Base-by-base conservation (phyloP, 345 rosid species). In the Citrus trifoliata region DNA sequence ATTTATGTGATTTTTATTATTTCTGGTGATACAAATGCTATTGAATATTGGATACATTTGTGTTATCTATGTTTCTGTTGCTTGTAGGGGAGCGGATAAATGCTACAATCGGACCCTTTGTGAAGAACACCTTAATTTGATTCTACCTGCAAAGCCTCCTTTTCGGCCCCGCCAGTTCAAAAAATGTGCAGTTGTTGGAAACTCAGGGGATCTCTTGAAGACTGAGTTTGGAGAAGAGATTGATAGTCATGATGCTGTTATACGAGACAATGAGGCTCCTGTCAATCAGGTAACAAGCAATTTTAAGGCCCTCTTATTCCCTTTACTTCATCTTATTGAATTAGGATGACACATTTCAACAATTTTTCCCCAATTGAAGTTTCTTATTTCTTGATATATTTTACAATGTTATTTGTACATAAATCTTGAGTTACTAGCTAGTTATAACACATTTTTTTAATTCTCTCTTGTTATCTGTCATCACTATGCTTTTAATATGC, bases 201-300 rank as follows among this genome's bases (percentile, higher is more conserved):
- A 96, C 76, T 96, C 99, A 3, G 97, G 98, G 78, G 99, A 96
- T 86, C 88, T 96, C 70, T 80, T 96, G 32, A 94, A 94, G 85
- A 94, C 98, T 18, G 81, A 88, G 79, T 93, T 96, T 28, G 97
- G 99, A 32, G 74, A 88, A 79, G 99, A 93, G 90, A 96, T 96
- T 69, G 99, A 96, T 82, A 85, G 93, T 72, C 98, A 96, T 84
- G 97, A 92, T 81, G 94, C 90, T 85, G 99, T 96, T 35, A 90
- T 94, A 79, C 87, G 98, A 73, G 98, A 94, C 76, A 96, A 96
- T 77, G 98, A 94, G 65, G 99, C 99, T 82, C 99, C 98, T 58
- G 99, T 96, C 73, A 96, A 86, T 86, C 69, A 89, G 97, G 98
- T 94, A 76, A 56, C 42, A 42, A 71, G 63, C 61, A 71, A 66